These are phyloP conservation scores for Maudiozyma turicensis DNA, from an alignment of 805 yeast genomes.

Conservation along the genomic window DNA sequence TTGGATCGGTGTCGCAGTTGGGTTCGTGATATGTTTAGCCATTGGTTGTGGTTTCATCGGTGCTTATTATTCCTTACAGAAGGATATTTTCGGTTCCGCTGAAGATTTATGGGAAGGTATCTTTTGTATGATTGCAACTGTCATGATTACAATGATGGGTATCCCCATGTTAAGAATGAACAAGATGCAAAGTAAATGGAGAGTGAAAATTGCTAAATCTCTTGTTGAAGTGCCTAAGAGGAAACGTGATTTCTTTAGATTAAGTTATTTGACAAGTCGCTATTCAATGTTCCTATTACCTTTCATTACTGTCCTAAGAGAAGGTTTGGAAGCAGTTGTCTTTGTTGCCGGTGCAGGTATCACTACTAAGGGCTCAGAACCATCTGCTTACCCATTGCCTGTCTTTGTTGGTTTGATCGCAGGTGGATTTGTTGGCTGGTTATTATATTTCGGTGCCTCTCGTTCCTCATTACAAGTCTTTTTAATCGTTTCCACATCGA, in stretches of 20 bases:
- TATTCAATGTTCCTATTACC: conserved; percentile 88
- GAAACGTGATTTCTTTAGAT: conserved; percentile 41
- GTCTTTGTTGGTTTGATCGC: conserved; percentile 78
- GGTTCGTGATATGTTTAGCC: conserved; percentile 68
- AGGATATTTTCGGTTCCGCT: conserved; percentile 75
- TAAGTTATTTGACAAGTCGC: conserved; percentile 52
- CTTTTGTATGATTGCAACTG: conserved; percentile 81
- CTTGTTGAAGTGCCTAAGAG: conserved; percentile 49
- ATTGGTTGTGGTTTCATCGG: conserved; percentile 94
- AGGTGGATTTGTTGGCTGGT: conserved; percentile 61
- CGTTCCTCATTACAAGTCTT: conserved; percentile 76
- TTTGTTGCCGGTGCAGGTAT: conserved; percentile 95
- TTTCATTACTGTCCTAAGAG: conserved; percentile 84
- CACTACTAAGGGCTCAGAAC: conserved; percentile 39
- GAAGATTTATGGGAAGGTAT: conserved; percentile 98
- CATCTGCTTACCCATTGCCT: conserved; percentile 84
- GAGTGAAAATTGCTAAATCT: conserved; percentile 85
- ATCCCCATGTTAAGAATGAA: conserved; percentile 91
- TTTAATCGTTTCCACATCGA: conserved; percentile 77
- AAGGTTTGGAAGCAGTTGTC: conserved; percentile 93
- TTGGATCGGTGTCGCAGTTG: conserved; percentile 72
- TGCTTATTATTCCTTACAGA: conserved; percentile 71
- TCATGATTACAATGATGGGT: conserved; percentile 89
- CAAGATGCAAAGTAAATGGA: conserved; percentile 96
- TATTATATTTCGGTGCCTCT: conserved; percentile 77